Conservation (phyloP, 768 basidiomycete genomes). For the Mycena leptocephala region DNA sequence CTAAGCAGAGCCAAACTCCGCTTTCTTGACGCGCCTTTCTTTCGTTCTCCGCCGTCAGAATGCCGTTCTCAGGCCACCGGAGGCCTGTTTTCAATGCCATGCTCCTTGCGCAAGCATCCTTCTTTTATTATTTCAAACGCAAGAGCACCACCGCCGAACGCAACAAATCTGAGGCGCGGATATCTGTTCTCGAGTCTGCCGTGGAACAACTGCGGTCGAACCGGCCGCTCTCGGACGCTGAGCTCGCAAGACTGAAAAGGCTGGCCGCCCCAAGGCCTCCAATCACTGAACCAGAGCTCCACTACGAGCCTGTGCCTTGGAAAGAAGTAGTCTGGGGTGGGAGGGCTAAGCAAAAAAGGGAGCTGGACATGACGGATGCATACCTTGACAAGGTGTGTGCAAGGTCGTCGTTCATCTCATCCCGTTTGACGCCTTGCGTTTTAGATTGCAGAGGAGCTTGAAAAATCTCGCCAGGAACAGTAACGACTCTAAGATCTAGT, state of each 20-base stretch:
- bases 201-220: constrained; percentile 66
- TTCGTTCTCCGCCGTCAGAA: neutral
- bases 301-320: constrained; percentile 31
- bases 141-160: constrained; percentile 68
- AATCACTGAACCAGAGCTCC: constrained; percentile 19
- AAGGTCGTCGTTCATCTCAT: neutral
- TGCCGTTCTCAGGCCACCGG: constrained; percentile 36
- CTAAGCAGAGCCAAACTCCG: neutral
- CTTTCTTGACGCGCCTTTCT: neutral
- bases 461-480: constrained; percentile 27
- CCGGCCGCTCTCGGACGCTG: constrained; percentile 61
- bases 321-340: constrained; percentile 31
- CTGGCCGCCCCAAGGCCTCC: constrained; percentile 56
- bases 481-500: neutral
- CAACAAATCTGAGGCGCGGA: constrained; percentile 68
- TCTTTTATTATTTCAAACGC: constrained; percentile 51
- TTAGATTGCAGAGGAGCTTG: constrained; percentile 37
- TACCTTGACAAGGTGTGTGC: constrained; percentile 33
- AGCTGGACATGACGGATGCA: constrained; percentile 33
- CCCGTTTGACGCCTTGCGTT: neutral
- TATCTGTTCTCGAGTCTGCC: constrained; percentile 76
- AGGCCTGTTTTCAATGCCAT: constrained; percentile 33
- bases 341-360: constrained; percentile 26
- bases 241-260: constrained; percentile 69
- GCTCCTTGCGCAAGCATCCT: constrained; percentile 36